These are phyloP conservation scores for Dactylellina drechsleri DNA, from an alignment of 2,329 filamentous ascomycete genomes.

Conservation along the genomic window DNA sequence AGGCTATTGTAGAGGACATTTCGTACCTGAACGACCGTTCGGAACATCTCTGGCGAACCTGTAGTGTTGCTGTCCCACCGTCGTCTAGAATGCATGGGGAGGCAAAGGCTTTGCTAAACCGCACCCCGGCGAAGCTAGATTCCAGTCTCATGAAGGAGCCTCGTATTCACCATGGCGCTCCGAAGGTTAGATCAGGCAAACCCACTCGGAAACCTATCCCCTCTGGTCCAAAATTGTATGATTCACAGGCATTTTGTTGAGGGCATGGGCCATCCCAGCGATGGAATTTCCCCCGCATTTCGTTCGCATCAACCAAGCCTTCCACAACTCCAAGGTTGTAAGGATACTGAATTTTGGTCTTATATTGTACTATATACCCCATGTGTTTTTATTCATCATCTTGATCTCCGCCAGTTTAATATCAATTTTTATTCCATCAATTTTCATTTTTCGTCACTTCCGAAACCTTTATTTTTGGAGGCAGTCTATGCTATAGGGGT, in stretches of 20 bases:
- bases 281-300: neutral
- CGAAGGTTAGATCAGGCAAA: slow-evolving; percentile 66
- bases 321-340: too few species aligned
- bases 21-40: slow-evolving; percentile 76
- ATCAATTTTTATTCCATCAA: too few species aligned
- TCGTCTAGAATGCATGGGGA: slow-evolving; percentile 65
- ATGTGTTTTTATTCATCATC: too few species aligned
- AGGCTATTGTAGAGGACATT: slow-evolving; percentile 59
- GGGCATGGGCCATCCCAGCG: neutral
- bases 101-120: slow-evolving; percentile 63
- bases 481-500: too few species aligned
- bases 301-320: too few species aligned
- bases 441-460: too few species aligned
- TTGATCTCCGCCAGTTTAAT: too few species aligned
- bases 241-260: slow-evolving; percentile 1
- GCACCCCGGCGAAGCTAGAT: slow-evolving; percentile 84
- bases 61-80: slow-evolving; percentile 65
- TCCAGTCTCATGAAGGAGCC: slow-evolving; percentile 90
- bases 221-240: slow-evolving; percentile 62
- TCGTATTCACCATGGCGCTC: slow-evolving; percentile 87
- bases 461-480: too few species aligned
- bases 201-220: slow-evolving; percentile 54
- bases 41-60: slow-evolving; percentile 82
- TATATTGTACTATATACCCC: too few species aligned
- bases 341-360: too few species aligned